A percentile compares a stretch with the other conserved stretches of the same genome.
phyloP scores from a whole-genome alignment of 73 alveolate species.

The Loxodes magnus region DNA sequence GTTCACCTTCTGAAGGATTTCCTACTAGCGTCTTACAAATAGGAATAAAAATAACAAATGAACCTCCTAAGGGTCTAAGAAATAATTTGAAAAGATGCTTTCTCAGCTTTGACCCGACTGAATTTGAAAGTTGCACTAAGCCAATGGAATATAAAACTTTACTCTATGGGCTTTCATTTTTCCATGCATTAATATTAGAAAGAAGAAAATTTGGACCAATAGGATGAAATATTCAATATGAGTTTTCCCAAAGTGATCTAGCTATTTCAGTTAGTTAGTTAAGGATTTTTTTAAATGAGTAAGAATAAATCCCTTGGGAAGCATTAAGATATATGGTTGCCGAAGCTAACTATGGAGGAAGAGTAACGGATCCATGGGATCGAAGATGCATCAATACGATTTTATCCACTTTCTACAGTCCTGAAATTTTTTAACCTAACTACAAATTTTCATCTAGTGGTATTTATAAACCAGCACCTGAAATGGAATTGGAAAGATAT shows the following conservation, averaged over 20 bases:
- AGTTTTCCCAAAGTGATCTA: constrained; percentile 83
- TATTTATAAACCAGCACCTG: constrained; percentile 69
- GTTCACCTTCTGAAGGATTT: constrained; percentile 86
- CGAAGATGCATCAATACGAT: constrained; percentile 89
- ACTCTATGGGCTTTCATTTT: constrained; percentile 96
- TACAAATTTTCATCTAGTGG: constrained; percentile 89
- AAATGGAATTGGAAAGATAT: constrained; percentile 78
- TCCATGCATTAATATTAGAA: constrained; percentile 99
- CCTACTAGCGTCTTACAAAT: constrained; percentile 66
- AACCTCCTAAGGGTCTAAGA: constrained; percentile 75
- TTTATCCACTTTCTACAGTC: constrained; percentile 73
- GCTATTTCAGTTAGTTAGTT: constrained; percentile 81
- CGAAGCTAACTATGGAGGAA: constrained; percentile 99
- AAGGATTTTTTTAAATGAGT: constrained; percentile 72
- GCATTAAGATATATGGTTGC: constrained; percentile 98
- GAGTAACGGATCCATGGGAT: constrained; percentile 99
- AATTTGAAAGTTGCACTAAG: constrained; percentile 87
- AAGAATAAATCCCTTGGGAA: constrained; percentile 92
- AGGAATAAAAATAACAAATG: constrained; percentile 87
- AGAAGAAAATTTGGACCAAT: constrained; percentile 98
- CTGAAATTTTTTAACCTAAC: constrained; percentile 68
- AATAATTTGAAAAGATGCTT: constrained; percentile 43
- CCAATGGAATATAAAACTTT: constrained; percentile 92
- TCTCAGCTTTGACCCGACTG: constrained; percentile 78
- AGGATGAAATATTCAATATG: constrained; percentile 92